Base-by-base conservation (phyloP, 768 basidiomycete species). In the Pholiota microspora region DNA sequence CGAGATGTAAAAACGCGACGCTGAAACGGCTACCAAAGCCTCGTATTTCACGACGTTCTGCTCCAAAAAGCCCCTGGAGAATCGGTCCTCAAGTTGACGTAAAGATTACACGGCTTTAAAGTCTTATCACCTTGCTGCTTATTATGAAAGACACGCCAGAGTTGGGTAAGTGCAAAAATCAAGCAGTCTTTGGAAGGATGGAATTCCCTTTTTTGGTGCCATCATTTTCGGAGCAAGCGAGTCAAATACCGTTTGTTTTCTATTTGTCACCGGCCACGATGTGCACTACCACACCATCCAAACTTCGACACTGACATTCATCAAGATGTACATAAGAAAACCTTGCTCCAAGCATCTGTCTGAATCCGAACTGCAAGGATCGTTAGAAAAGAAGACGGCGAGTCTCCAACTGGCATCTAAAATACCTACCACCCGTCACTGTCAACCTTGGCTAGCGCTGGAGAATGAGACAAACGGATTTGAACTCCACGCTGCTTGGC, bases 331-430 rank as follows among this genome's bases (percentile, higher is more conserved):
- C 40, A 23, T 31, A 48, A 48, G 49, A 55, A 49, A 50, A 23
- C 32, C 28, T 55, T 55, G 36, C 54, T 55, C 54, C 54, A 55
- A 50, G 54, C 49, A 49, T 35, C 18, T 24, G 28, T 51, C 31
- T 53, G 28, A 50, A 47, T 44, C 57, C 57, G 57, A 58, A 44
- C 57, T 58, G 44, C 57, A 58, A 58, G 57, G 57, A 58, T 58
- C 57, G 40, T 58, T 46, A 51, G 34, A 44, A 51, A 51, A 25
- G 36, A 44, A 40, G 7, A 31, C 49, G 32, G 35, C 36, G 38
- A 18, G 16, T 23, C 15, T 31, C 36, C 27, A 28, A 28, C 38
- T 36, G 31, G 23, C 25, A 28, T n/a, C 36, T 13, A 51, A 51
- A 51, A 51, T 51, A 51, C 27, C 38, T 48, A 35, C 47, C 36